These are phyloP conservation scores for Gremmenia infestans DNA, from an alignment of 2,329 filamentous ascomycete species.

Conservation along the genomic window DNA sequence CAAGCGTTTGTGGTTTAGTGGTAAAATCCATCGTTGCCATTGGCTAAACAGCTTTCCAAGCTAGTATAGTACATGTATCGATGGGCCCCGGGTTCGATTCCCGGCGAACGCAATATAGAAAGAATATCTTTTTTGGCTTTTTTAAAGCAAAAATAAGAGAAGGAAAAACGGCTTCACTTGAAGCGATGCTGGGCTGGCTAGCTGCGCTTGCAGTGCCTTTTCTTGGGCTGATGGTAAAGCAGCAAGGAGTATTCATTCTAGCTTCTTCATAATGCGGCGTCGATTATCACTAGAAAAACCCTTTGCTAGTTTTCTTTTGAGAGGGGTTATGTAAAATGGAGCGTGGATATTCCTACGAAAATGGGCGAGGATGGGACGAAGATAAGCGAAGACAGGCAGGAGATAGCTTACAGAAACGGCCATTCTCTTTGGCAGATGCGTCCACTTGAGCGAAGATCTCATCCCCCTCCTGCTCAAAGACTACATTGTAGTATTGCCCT, in stretches of 20 bases:
- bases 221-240: background rate
- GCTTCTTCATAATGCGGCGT: too few relatives aligned
- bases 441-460: conserved; percentile 66
- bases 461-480: conserved; percentile 79
- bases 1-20: conserved; percentile 27
- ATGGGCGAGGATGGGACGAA: too few relatives aligned
- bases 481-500: conserved; percentile 76
- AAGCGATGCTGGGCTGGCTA: background rate
- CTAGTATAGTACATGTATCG: conserved; percentile 5
- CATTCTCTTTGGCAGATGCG: conserved; percentile 52
- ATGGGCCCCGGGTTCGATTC: conserved; percentile 31
- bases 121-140: conserved; percentile 2
- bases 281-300: too few relatives aligned
- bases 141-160: background rate
- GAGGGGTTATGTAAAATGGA: too few relatives aligned
- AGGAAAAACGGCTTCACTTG: background rate
- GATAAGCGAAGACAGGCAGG: background rate
- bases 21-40: conserved; percentile 28
- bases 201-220: background rate
- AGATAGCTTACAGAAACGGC: conserved; percentile 36
- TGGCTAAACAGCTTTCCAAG: background rate
- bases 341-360: too few relatives aligned
- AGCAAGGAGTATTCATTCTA: too few relatives aligned
- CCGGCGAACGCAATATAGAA: conserved; percentile 22
- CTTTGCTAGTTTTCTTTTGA: too few relatives aligned